Evolutionary conservation across 169 alveolate genomes (phyloP), one percentile per base, ranked within the genome.

Genomic region (Amoebophrya sp.): DNA sequence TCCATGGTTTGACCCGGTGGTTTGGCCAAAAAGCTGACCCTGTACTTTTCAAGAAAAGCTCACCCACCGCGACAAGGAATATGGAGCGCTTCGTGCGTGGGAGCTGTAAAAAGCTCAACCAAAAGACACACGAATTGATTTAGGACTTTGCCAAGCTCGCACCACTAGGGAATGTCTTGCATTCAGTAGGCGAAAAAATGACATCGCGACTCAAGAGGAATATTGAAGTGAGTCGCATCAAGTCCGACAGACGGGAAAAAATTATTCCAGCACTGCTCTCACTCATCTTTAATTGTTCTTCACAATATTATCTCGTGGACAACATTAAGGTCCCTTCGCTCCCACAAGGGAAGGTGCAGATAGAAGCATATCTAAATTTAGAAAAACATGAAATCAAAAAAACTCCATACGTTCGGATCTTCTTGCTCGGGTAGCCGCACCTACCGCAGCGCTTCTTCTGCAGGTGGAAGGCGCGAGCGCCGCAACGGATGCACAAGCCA

Each of bases 401-500:
- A n/a, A n/a, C n/a, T n/a, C n/a, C n/a, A 25, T 66, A 66, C 83
- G 1, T 66, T 7, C 83, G 83, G 83, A 66, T 66, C 83, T 66
- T 66, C 83, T 66, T 66, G 1, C 38, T 25, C 35, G 92, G 47
- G 66, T 38, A 90, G 92, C 97, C 99, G 94, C 99, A 98, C n/a
- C 99, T 95, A 93, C 99, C 99, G 94, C 99, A 98, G 89, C 96
- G 96, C 93, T 96, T 95, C 96, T 98, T 98, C 95, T 97, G 98
- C 92, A 95, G 95, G 97, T 98, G 99, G 95, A 96, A 98, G 66
- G 99, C 95, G 93, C 98, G 96, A 89, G 96, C 94, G 66, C 99
- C 99, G 95, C 99, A 98, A 93, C 99, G 96, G 94, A 98, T 96
- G 96, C 99, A 98, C 93, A 97, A 96, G 91, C 97, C 96, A 96